Evolutionary conservation across 179 eudicot species (phyloP), one percentile per base, ranked within the genome.

Genomic region (Amaranthus tricolor): DNA sequence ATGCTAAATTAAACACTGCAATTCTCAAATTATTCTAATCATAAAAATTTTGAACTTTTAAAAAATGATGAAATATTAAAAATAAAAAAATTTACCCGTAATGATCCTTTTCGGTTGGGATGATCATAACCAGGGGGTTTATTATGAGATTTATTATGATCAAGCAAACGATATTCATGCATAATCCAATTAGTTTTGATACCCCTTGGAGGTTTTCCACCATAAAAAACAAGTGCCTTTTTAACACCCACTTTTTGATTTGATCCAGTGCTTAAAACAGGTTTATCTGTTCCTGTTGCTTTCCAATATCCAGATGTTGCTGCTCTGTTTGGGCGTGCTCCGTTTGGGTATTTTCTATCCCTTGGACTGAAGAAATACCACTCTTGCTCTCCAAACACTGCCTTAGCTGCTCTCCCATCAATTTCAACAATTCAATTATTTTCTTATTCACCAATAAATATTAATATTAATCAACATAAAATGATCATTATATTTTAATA

Each of bases 351-450:
- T 78, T 84, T 84, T 43, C 87, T 65, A 43, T 84, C 87, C 69
- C 89, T 64, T n/a, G 89, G 89, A 19, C 83, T 84, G 55, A 86
- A 84, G 53, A 84, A 86, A 62, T 86, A 86, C 87, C 88, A 85
- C 61, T 85, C 88, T 6, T 85, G 84, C 76, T 85, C 88, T 45
- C 85, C 88, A 61, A 82, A 82, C 49, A 76, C 63, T 0, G 87
- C 85, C 78, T 79, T 79, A 4, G 60, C 87, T 84, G 80, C 54
- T 16, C 62, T 5, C 6, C 6, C 16, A 73, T 51, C 3, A 62
- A 58, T 31, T 14, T 40, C 4, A 56, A n/a, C n/a, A 13, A 31
- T 15, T 54, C 58, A 54, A 12, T 54, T 54, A 31, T 31, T 31
- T 31, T 31, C 40, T 31, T 31, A 31, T 31, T 31, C 40, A 4